These are phyloP conservation scores for Punctularia strigosozonata DNA, from an alignment of 768 basidiomycete genomes.

Conservation along the genomic window DNA sequence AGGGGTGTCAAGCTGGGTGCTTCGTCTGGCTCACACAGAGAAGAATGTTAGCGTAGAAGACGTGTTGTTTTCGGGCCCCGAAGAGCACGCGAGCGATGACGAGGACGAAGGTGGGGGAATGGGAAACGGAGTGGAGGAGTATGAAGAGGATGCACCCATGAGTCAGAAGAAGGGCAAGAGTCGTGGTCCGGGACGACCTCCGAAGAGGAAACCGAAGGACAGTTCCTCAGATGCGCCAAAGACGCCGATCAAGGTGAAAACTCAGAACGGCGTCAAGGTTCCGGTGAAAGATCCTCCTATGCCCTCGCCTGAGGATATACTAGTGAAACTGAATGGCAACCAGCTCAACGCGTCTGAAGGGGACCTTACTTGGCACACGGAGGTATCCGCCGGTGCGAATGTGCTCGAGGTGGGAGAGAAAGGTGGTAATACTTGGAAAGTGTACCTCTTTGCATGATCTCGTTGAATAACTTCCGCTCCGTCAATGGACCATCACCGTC, in stretches of 20 bases:
- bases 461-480: not conserved
- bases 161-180: not conserved
- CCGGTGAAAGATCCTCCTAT: not conserved
- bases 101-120: slow-evolving; percentile 17
- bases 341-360: slow-evolving; percentile 31
- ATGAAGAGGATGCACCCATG: not conserved
- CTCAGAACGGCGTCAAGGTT: not conserved
- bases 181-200: not conserved
- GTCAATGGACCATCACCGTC: not conserved
- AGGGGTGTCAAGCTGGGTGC: slow-evolving; percentile 65
- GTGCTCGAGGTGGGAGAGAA: slow-evolving; percentile 65
- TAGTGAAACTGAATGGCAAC: slow-evolving; percentile 54
- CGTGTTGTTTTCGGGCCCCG: slow-evolving; percentile 34
- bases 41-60: slow-evolving; percentile 40
- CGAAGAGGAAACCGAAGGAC: no score
- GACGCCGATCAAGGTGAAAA: not conserved
- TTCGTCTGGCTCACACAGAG: slow-evolving; percentile 49
- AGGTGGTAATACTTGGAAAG: slow-evolving; percentile 59
- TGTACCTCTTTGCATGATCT: no score
- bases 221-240: no score
- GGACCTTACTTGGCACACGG: slow-evolving; percentile 49
- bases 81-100: slow-evolving; percentile 27
- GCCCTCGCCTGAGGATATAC: slow-evolving; percentile 27
- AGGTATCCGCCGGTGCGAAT: slow-evolving; percentile 45
- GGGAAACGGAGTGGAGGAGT: not conserved